phyloP scores from a whole-genome alignment of 1,284 basidiomycete genomes.

The Naganishia liquefaciens region DNA sequence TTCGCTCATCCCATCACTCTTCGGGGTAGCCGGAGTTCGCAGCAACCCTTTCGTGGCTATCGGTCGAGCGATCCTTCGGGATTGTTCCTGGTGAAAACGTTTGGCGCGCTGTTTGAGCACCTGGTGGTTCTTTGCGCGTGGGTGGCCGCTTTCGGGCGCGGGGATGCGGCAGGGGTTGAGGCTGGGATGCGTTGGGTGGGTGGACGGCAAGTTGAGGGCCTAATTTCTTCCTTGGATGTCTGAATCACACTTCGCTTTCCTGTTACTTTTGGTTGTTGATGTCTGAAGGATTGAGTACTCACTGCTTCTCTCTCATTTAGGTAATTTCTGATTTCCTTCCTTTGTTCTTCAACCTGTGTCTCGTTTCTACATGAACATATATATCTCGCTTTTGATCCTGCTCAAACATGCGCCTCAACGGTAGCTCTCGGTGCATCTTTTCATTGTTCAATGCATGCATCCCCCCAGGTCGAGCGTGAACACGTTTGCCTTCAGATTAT shows the following conservation, averaged over 20 bases:
- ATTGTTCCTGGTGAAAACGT: constrained; percentile 39
- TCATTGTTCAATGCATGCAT: too few species aligned
- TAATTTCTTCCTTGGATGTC: constrained; percentile 57
- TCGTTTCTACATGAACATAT: background rate
- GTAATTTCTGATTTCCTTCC: background rate
- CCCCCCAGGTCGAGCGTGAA: too few species aligned
- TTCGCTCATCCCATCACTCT: constrained; percentile 8
- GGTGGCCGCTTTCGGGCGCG: constrained; percentile 41
- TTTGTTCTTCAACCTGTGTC: background rate
- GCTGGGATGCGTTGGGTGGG: constrained; percentile 34
- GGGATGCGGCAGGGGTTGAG: constrained; percentile 30
- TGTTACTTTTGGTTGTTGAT: background rate
- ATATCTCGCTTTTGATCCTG: too few species aligned
- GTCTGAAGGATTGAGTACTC: constrained; percentile 29
- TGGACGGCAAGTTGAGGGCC: constrained; percentile 51
- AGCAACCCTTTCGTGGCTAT: constrained; percentile 28
- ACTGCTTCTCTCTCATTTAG: constrained; percentile 21
- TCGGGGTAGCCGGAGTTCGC: constrained; percentile 8
- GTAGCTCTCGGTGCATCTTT: too few species aligned
- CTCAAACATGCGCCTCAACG: too few species aligned
- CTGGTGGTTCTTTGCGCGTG: constrained; percentile 45
- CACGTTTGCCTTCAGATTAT: too few species aligned
- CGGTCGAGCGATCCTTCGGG: constrained; percentile 33
- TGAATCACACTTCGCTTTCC: constrained; percentile 39
- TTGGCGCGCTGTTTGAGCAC: constrained; percentile 43